Evolutionary conservation across 108 stramenopile species (phyloP), one percentile per base, ranked within the genome.

Genomic region (Thalassiosira profunda): DNA sequence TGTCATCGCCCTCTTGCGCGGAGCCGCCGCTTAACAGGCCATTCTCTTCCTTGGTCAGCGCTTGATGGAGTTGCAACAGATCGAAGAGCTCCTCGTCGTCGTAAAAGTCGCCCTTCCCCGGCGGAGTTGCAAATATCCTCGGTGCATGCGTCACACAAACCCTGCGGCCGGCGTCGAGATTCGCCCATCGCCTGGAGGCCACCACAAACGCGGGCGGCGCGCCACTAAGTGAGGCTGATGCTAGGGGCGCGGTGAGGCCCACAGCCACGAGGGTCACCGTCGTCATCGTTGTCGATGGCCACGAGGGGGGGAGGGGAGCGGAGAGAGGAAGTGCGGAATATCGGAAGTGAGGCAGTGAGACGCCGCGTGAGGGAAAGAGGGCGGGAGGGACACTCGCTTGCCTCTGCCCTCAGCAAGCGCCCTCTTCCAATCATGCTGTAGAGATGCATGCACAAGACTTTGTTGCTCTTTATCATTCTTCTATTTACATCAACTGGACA

Each of bases 31-130:
- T 21, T 29, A 58, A 44, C 31, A 37, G 1, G n/a, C 5, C 25
- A 15, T 4, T 15, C 9, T 44, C 3, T 48, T 78, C 58, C 28
- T 59, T 20, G 18, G 55, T 63, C 21, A 93, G 42, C 42, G 77
- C 43, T 20, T 79, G 18, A 65, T 93, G 92, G 10, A 89, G 28
- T 30, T 72, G 36, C 49, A 90, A 46, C 5, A 93, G 25, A n/a
- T 72, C 60, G 37, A 74, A 37, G 3, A 93, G 64, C 43, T 90
- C 92, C n/a, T 93, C 86, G 28, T 85, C 72, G 29, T 67, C 55
- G 77, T 92, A 92, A 28, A 92, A 51, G 60, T 86, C 80, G 25
- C 66, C 62, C 63, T 92, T 92, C 8, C 56, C 69, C 21, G 78
- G 85, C 43, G 67, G 72, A 15, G 24, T 40, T 8, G 1, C 20